Base-by-base conservation (phyloP, 1,284 basidiomycete genomes). In the Trametes sp. region DNA sequence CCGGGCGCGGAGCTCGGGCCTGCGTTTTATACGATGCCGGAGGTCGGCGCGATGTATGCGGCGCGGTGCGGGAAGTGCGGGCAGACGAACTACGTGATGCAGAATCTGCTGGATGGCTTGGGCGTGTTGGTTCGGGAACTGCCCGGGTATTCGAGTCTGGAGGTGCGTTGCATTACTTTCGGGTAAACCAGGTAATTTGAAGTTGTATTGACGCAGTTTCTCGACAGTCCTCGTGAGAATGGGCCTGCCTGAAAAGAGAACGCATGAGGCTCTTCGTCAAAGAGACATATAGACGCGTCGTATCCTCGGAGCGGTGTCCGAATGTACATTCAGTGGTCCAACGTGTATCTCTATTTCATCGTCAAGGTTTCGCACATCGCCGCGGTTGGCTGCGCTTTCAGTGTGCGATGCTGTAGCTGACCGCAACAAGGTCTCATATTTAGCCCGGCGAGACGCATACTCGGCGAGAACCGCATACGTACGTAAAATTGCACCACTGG, bases 41-140 rank as follows among this genome's bases (percentile, higher is more conserved):
- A 69, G 51, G 41, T 67, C 16, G 35, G 56, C 45, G 66, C 69
- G 31, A 44, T 72, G 57, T 51, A 56, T 36, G 41, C 50, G 23
- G 62, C 70, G 45, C 57, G 52, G 41, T 64, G 56, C 26, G 21
- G 4, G 35, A 52, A 42, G 36, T 59, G 59, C 35, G 41, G 53
- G 29, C 45, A 33, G 45, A 35, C 28, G 36, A 46, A 54, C 44
- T 59, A 59, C 28, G 23, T 21, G 24, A 46, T 59, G 58, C 33
- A 23, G 51, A 36, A 45, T 21, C 46, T 51, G 31, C 24, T 59
- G 10, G 51, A 59, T 16, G 41, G 51, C 16, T 19, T 59, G 24
- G 26, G 33, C 10, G 23, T 19, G 4, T 13, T 53, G 23, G 26
- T 59, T 10, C 57, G 51, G 9, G 33, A 35, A 26, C 57, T 59